Evolutionary conservation across 768 basidiomycete genomes (phyloP).

Genomic region (Pisolithus marmoratus): DNA sequence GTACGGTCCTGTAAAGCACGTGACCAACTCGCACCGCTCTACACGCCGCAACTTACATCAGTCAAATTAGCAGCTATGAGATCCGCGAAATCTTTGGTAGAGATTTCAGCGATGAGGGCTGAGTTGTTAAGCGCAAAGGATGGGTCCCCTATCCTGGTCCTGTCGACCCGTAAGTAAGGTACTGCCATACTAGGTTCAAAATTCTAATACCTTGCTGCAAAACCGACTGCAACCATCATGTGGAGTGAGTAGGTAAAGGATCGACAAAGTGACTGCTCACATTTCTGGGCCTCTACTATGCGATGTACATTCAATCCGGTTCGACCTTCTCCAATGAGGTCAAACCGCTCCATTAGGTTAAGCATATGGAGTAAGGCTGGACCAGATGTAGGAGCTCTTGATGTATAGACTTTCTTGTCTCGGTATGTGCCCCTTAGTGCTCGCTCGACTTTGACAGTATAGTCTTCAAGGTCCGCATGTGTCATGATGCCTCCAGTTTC

Average conservation of each 20-base stretch:
- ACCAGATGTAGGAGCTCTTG: conserved; percentile 81
- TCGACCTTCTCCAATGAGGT: conserved; percentile 41
- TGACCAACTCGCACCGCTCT: not conserved
- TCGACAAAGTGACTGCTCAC: conserved; percentile 33
- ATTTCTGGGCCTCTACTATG: conserved; percentile 81
- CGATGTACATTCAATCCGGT: conserved; percentile 72
- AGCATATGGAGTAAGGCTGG: conserved; percentile 89
- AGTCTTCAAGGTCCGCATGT: conserved; percentile 65
- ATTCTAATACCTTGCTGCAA: conserved; percentile 46
- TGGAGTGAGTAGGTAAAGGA: conserved; percentile 7
- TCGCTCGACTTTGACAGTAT: conserved; percentile 59
- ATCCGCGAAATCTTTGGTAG: conserved; percentile 63
- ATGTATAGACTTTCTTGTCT: conserved; percentile 76
- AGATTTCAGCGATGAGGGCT: conserved; percentile 53
- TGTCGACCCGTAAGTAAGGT: conserved; percentile 24
- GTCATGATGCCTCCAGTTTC: conserved; percentile 77
- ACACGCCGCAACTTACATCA: conserved; percentile 52
- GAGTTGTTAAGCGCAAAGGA: conserved; percentile 50
- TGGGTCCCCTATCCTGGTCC: conserved; percentile 82
- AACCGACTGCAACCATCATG: conserved; percentile 41
- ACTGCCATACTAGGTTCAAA: no score
- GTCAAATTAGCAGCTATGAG: conserved; percentile 64
- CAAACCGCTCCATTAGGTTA: conserved; percentile 82
- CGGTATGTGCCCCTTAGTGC: conserved; percentile 78
- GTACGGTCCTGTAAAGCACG: conserved; percentile 60